Evolutionary conservation across 2,329 filamentous ascomycete species (phyloP).

Genomic region (Arthroderma sp.): DNA sequence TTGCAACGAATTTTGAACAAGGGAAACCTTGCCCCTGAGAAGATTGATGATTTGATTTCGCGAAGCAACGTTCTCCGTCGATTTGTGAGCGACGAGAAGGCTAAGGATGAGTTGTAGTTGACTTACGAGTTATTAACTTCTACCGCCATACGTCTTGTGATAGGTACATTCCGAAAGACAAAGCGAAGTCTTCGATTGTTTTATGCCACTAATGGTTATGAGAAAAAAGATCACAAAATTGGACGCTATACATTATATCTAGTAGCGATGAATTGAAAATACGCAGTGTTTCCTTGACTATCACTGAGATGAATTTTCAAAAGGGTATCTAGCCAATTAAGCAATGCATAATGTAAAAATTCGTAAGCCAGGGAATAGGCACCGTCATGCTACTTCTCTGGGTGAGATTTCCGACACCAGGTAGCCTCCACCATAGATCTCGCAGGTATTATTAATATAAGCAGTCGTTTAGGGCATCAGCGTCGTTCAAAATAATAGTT

Average conservation of each 20-base stretch:
- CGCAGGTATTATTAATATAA: neutral
- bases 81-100: conserved; percentile 53
- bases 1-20: conserved; percentile 71
- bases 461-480: neutral
- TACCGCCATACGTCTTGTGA: neutral
- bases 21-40: conserved; percentile 70
- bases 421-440: no score
- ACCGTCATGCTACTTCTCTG: neutral
- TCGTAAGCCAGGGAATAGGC: neutral
- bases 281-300: neutral
- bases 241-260: neutral
- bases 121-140: neutral
- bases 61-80: conserved; percentile 79
- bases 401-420: neutral
- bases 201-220: neutral
- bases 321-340: neutral
- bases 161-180: neutral
- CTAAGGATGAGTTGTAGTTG: conserved; percentile 53
- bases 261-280: neutral
- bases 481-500: neutral
- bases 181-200: neutral
- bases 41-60: conserved; percentile 75
- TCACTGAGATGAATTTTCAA: neutral
- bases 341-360: neutral
- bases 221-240: neutral